These are phyloP conservation scores for Dalbergia oliveri DNA, from an alignment of 306 rosid genomes.

Conservation along the genomic window DNA sequence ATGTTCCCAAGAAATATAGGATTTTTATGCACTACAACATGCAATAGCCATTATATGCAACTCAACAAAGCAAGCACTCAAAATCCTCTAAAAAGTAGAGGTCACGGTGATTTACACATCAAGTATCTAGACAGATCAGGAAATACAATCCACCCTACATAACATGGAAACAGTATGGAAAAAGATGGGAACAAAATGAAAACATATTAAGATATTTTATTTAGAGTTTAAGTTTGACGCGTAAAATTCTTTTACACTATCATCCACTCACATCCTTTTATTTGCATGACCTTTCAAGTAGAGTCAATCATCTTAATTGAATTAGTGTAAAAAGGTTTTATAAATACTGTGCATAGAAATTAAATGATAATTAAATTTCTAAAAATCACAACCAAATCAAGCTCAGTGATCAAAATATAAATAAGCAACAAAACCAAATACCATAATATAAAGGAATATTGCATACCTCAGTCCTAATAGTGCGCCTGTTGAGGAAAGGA, in stretches of 20 bases:
- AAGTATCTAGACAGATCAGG: background rate
- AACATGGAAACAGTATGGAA: background rate
- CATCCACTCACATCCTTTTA: too few species aligned
- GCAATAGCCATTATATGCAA: background rate
- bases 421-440: slow-evolving; percentile 24
- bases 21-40: slow-evolving; percentile 3
- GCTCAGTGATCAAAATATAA: slow-evolving; percentile 1
- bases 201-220: background rate
- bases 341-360: background rate
- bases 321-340: too few species aligned
- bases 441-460: slow-evolving; percentile 23
- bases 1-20: slow-evolving; percentile 16
- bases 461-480: slow-evolving; percentile 84
- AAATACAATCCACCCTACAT: background rate
- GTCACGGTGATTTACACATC: slow-evolving; percentile 9
- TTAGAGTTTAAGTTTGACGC: background rate
- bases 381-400: slow-evolving; percentile 35
- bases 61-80: background rate
- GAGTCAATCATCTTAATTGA: too few species aligned
- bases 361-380: background rate
- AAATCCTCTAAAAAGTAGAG: slow-evolving; percentile 1
- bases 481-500: slow-evolving; percentile 84
- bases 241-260: too few species aligned
- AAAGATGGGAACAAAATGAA: slow-evolving; percentile 9
- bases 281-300: too few species aligned